Percentiles rank a stretch among this genome's conserved stretches.
These are phyloP conservation scores for Zoysia pacifica DNA, from an alignment of 176 grass and related monocot species.

Conservation along the genomic window DNA sequence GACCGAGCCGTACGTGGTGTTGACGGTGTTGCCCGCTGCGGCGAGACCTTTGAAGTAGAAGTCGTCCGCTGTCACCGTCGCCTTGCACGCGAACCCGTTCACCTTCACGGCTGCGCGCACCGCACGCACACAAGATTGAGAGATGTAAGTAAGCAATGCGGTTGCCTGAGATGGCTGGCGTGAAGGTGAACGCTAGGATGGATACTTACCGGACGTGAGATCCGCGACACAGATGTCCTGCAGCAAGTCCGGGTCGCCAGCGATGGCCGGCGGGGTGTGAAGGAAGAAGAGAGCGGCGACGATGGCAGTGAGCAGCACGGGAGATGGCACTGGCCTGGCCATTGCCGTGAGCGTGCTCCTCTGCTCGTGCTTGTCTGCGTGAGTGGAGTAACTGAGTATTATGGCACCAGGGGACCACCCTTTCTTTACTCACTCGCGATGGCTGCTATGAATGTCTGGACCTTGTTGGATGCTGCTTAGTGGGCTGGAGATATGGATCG, in stretches of 20 bases:
- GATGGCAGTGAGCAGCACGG: not conserved
- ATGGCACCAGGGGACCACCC: slow-evolving; percentile 32
- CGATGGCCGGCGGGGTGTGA: not conserved
- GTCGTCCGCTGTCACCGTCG: slow-evolving; percentile 53
- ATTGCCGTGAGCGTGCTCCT: slow-evolving; percentile 11
- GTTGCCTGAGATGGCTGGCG: too few species aligned
- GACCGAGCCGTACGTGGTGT: slow-evolving; percentile 38
- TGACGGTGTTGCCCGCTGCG: slow-evolving; percentile 29
- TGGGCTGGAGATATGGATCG: slow-evolving; percentile 7
- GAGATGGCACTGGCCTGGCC: not conserved
- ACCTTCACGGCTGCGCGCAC: slow-evolving; percentile 55
- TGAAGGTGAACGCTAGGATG: not conserved
- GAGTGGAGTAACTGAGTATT: not conserved
- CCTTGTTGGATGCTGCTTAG: slow-evolving; percentile 26
- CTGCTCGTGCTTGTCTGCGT: slow-evolving; percentile 1
- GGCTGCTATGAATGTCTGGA: not conserved
- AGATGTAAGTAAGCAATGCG: not conserved
- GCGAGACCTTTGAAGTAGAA: slow-evolving; percentile 58
- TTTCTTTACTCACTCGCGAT: slow-evolving; percentile 15
- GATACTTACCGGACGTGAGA: slow-evolving; percentile 35
- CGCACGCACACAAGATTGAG: slow-evolving; percentile 14
- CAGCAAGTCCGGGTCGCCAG: slow-evolving; percentile 46
- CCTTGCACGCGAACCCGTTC: slow-evolving; percentile 77
- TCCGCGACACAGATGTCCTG: slow-evolving; percentile 59
- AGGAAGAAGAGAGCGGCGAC: not conserved